phyloP scores from a whole-genome alignment of 2,329 filamentous ascomycete species.

The Aureobasidium sp. region DNA sequence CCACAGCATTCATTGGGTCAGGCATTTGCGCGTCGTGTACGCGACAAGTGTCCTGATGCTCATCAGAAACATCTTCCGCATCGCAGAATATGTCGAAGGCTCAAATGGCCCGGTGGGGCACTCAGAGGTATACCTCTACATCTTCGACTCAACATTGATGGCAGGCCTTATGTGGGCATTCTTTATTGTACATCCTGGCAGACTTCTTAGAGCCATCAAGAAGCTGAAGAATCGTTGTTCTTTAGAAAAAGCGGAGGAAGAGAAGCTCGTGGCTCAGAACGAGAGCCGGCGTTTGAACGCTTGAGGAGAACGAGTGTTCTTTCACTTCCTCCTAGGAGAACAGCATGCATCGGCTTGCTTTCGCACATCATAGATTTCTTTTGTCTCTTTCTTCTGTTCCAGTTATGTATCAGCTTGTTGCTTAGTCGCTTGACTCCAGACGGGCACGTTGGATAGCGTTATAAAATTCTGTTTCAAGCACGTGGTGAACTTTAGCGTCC shows the following conservation, averaged over 20 bases:
- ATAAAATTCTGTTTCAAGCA: background rate
- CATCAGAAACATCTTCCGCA: slow-evolving; percentile 16
- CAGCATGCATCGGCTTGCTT: background rate
- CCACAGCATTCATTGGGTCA: background rate
- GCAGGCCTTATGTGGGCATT: slow-evolving; percentile 11
- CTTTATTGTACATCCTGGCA: slow-evolving; percentile 5
- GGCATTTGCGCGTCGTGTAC: slow-evolving; percentile 12
- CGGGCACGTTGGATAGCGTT: too few species aligned
- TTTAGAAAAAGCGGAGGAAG: background rate
- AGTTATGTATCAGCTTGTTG: too few species aligned
- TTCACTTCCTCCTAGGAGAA: background rate
- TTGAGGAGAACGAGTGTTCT: background rate
- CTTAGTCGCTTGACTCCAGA: too few species aligned
- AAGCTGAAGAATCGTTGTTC: slow-evolving; percentile 5
- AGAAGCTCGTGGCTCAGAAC: background rate
- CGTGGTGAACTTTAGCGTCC: background rate
- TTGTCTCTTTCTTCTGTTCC: background rate
- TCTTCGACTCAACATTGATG: slow-evolving; percentile 17
- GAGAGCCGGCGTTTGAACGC: background rate
- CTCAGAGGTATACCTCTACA: slow-evolving; percentile 16
- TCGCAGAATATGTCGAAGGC: slow-evolving; percentile 17
- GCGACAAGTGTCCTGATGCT: slow-evolving; percentile 13
- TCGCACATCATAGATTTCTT: background rate
- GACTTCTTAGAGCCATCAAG: background rate
- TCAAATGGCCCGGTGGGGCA: background rate